Evolutionary conservation across 2,329 filamentous ascomycete species (phyloP), one percentile per base, ranked within the genome.

Genomic region (Ophiostoma sp.): DNA sequence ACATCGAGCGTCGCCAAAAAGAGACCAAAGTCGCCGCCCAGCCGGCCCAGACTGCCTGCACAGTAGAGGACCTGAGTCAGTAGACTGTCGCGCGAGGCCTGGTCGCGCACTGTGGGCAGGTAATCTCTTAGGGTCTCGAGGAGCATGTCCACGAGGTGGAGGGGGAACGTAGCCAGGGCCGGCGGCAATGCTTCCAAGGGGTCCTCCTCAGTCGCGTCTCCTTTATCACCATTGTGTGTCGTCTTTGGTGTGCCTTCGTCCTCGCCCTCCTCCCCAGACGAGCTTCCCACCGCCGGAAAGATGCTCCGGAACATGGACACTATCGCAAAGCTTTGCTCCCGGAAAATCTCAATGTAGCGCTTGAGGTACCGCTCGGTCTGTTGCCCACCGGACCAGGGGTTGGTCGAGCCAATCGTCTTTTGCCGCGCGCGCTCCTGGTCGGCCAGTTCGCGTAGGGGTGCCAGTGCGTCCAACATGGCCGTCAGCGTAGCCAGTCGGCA

Each of bases 341-440:
- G 92, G 81, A 98, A 98, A 36, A 99, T 94, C 80, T 99, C 96
- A 78, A 99, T 93, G 82, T 97, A 99, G 66, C 95, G 89, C 82
- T 98, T 99, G 59, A 99, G 84, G 78, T 94, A 99, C 70, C 94
- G 89, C 81, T 98, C 96, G 0, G 95, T 98, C 81, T 98, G 96
- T 79, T 97, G 94, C 0, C 95, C 95, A 0, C 89, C 89, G 2
- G 87, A 89, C 88, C 87, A 92, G 48, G 82, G 80, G 55, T 81
- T 81, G 9, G 82, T 81, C 28, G 80, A 79, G 6, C 81, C 78
- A 17, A 82, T 79, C 45, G 85, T 63, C 31, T 48, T 61, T 74
- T 87, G 84, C 17, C 84, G 86, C 63, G 81, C 79, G 69, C 82
- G 90, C 81, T 98, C 95, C 79, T 97, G 93, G 77, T 98, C 95